Percentiles rank a stretch among this genome's conserved stretches.
These are phyloP conservation scores for Xylaria venustula DNA, from an alignment of 495 filamentous ascomycete genomes.

Conservation along the genomic window DNA sequence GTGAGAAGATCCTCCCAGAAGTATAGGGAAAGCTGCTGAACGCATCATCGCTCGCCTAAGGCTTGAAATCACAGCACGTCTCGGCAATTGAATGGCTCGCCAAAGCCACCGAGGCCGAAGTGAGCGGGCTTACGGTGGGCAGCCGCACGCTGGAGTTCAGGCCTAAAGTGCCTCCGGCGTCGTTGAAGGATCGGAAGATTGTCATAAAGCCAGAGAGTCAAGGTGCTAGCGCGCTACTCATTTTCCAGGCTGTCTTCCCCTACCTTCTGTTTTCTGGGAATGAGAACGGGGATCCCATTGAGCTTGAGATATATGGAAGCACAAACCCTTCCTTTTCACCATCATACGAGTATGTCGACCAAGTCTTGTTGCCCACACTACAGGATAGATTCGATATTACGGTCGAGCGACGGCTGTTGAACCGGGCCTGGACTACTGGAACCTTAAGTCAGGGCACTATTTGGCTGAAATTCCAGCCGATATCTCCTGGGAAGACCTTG, in stretches of 20 bases:
- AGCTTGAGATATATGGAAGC: conserved; percentile 68
- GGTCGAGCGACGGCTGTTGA: conserved; percentile 54
- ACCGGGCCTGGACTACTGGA: conserved; percentile 68
- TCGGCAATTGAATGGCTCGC: conserved; percentile 66
- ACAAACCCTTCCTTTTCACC: conserved; percentile 74
- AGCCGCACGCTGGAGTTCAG: conserved; percentile 53
- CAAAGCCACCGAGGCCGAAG: conserved; percentile 57
- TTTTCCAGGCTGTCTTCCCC: conserved; percentile 80
- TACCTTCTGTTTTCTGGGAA: conserved; percentile 63
- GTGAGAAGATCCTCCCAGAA: conserved; percentile 17
- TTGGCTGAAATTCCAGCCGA: conserved; percentile 56
- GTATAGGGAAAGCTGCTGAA: conserved; percentile 6
- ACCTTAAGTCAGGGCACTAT: conserved; percentile 56
- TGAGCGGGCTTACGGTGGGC: conserved; percentile 55
- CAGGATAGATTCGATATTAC: conserved; percentile 57
- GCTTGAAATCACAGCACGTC: conserved; percentile 75
- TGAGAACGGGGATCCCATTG: conserved; percentile 39
- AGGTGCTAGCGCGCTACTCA: conserved; percentile 60
- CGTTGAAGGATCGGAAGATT: conserved; percentile 38
- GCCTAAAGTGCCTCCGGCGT: conserved; percentile 39
- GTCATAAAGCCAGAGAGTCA: conserved; percentile 40
- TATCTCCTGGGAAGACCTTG: conserved; percentile 44
- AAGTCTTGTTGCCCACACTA: conserved; percentile 74
- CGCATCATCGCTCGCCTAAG: conserved; percentile 36
- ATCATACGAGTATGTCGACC: conserved; percentile 73